phyloP scores from a whole-genome alignment of 805 yeast species.

The Metschnikowia lunata region DNA sequence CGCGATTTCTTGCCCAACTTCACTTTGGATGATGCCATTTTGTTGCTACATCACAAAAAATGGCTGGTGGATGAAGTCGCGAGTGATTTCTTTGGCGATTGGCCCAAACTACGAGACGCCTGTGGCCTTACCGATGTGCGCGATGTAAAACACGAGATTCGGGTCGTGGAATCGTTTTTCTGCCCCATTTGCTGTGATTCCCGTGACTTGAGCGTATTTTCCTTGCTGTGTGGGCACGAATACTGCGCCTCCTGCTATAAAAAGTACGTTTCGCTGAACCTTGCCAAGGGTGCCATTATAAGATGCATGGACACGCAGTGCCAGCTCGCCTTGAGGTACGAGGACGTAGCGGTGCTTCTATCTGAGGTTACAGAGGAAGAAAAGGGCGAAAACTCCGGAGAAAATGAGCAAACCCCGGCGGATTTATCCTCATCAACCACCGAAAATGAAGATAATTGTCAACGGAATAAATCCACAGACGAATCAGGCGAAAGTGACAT shows the following conservation, averaged over 20 bases:
- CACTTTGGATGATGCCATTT: slow-evolving; percentile 27
- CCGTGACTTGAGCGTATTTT: slow-evolving; percentile 33
- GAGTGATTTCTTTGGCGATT: slow-evolving; percentile 33
- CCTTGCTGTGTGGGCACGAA: slow-evolving; percentile 64
- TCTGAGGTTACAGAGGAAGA: background rate
- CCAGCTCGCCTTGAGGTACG: slow-evolving; percentile 36
- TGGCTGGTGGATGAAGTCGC: slow-evolving; percentile 41
- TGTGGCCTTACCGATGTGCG: slow-evolving; percentile 23
- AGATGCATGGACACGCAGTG: slow-evolving; percentile 67
- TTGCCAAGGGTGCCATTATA: slow-evolving; percentile 43
- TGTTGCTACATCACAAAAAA: slow-evolving; percentile 33
- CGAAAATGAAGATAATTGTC: background rate
- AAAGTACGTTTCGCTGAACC: slow-evolving; percentile 49
- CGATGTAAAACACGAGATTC: background rate
- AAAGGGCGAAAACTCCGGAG: background rate
- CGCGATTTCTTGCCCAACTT: slow-evolving; percentile 25
- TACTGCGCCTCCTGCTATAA: slow-evolving; percentile 69
- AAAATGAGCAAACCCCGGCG: background rate
- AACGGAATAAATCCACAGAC: background rate
- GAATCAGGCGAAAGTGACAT: background rate
- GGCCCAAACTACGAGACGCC: slow-evolving; percentile 19
- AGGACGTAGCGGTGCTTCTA: slow-evolving; percentile 29
- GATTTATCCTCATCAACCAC: background rate
- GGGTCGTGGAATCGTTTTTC: slow-evolving; percentile 21
- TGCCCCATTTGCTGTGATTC: slow-evolving; percentile 78